Percentiles rank a stretch among this genome's conserved stretches.
These are phyloP conservation scores for Suhomyces sp. DNA, from an alignment of 805 yeast species.

Conservation along the genomic window DNA sequence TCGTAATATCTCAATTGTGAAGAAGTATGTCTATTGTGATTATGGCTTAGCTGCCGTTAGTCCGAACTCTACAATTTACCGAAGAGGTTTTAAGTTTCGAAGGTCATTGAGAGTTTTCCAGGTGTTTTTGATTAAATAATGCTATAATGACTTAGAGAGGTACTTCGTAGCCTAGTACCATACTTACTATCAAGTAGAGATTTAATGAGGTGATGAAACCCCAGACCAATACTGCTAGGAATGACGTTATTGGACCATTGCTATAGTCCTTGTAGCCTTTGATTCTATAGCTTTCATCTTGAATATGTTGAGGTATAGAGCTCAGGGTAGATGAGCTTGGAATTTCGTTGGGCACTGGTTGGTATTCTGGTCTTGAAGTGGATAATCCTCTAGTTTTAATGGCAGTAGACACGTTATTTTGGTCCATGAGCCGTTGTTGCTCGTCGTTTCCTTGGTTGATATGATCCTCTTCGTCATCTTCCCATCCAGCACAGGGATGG, in stretches of 20 bases:
- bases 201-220: conserved; percentile 68
- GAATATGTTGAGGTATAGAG: conserved; percentile 2
- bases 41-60: not conserved
- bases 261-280: conserved; percentile 61
- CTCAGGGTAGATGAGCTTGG: not conserved
- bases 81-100: not conserved
- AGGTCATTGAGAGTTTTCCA: not conserved
- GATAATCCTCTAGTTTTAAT: not conserved
- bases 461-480: conserved; percentile 28
- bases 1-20: not conserved
- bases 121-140: not conserved
- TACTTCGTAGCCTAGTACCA: conserved; percentile 49
- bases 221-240: conserved; percentile 63
- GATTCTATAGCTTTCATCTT: conserved; percentile 20
- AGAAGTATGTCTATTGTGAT: too few relatives aligned
- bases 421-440: conserved; percentile 15
- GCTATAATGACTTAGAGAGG: conserved; percentile 32
- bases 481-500: conserved; percentile 45
- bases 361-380: not conserved
- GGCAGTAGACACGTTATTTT: not conserved
- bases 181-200: conserved; percentile 59
- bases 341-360: not conserved
- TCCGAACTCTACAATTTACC: not conserved
- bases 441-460: conserved; percentile 11
- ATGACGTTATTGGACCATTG: conserved; percentile 55